Evolutionary conservation across 129 eudicot species (phyloP).

Genomic region (Arctium lappa): DNA sequence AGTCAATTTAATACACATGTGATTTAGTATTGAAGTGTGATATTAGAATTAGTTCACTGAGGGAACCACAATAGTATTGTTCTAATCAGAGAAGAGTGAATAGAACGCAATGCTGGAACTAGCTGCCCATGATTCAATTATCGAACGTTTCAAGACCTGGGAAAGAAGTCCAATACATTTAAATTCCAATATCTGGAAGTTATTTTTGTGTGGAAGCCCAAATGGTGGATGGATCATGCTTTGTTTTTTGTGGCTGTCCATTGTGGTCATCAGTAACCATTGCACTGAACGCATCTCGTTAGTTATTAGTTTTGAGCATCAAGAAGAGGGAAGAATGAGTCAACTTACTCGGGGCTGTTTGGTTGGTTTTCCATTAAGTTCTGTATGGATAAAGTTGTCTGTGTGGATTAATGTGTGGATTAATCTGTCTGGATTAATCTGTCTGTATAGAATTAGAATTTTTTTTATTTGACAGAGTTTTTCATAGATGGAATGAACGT

Average conservation of each 20-base stretch:
- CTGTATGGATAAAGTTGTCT: no score
- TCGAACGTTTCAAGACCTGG: constrained; percentile 1
- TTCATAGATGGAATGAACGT: no score
- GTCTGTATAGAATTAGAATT: no score
- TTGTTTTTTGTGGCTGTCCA: neutral
- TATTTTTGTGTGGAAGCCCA: neutral
- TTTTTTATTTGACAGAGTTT: no score
- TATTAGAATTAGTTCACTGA: constrained; percentile 15
- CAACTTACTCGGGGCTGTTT: neutral
- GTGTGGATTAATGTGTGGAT: no score
- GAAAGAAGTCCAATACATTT: neutral
- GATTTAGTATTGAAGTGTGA: constrained; percentile 3
- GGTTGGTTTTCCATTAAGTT: no score
- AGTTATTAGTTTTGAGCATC: neutral
- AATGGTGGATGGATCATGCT: no score
- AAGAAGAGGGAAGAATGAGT: neutral
- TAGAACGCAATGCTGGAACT: neutral
- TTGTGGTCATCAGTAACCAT: neutral
- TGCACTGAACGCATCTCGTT: neutral
- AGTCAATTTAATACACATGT: constrained; percentile 28
- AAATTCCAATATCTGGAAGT: neutral
- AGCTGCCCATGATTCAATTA: neutral
- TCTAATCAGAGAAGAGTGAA: neutral
- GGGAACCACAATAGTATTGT: constrained; percentile 10
- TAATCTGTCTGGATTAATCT: no score